These are phyloP conservation scores for Phenoliferia sp. DNA, from an alignment of 1,284 basidiomycete genomes.

Conservation along the genomic window DNA sequence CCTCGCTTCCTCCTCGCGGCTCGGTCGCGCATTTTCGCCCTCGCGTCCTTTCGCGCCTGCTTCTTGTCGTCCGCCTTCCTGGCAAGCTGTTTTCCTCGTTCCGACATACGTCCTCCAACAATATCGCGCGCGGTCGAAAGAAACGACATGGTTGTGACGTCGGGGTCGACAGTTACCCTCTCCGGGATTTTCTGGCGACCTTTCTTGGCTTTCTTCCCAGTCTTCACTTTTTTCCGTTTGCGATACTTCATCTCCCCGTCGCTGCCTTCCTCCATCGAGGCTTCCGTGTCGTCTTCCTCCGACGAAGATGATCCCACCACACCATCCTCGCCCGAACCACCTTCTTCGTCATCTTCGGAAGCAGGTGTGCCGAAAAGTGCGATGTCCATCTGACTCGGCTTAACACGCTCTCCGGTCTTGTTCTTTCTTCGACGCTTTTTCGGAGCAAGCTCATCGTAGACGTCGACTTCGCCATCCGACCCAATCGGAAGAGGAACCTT, in stretches of 20 bases:
- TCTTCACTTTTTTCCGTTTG: not conserved
- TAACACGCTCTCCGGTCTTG: not conserved
- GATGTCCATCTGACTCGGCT: not conserved
- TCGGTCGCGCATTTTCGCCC: conserved; percentile 10
- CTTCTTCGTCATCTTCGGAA: not conserved
- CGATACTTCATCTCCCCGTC: conserved; percentile 32
- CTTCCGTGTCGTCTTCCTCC: conserved; percentile 1
- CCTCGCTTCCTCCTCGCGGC: conserved; percentile 14
- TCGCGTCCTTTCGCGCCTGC: conserved; percentile 3
- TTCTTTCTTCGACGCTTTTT: not conserved
- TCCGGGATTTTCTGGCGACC: not conserved
- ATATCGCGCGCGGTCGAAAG: conserved; percentile 15
- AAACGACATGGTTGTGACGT: conserved; percentile 22
- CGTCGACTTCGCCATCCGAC: not conserved
- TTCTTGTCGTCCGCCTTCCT: conserved; percentile 4
- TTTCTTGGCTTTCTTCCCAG: not conserved
- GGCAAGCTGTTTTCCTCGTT: conserved; percentile 14
- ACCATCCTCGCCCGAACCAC: not conserved
- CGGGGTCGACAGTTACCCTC: conserved; percentile 14
- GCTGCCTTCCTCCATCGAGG: conserved; percentile 27
- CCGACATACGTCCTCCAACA: conserved; percentile 14
- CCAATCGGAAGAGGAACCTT: not conserved
- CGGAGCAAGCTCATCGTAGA: not conserved
- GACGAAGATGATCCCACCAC: not conserved
- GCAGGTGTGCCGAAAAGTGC: not conserved